Evolutionary conservation across 2,329 filamentous ascomycete species (phyloP).

Genomic region (Aspergillus aculeatinus): DNA sequence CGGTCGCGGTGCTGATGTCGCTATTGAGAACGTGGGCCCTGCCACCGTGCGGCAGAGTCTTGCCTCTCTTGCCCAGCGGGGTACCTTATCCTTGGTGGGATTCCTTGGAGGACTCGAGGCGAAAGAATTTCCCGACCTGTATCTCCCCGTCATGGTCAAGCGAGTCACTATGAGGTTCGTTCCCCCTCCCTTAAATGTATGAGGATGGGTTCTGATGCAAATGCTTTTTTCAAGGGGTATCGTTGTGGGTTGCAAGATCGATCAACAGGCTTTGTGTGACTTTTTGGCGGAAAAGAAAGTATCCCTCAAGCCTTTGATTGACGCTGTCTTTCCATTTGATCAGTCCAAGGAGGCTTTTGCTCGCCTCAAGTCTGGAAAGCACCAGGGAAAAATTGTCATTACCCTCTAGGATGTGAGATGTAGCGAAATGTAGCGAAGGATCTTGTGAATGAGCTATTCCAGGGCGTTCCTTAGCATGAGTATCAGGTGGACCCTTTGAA

Average conservation of each 20-base stretch:
- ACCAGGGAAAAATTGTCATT: slow-evolving; percentile 17
- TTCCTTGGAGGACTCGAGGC: not conserved
- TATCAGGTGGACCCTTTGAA: too few relatives aligned
- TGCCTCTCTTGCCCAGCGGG: slow-evolving; percentile 5
- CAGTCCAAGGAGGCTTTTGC: slow-evolving; percentile 11
- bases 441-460: not conserved
- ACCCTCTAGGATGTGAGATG: not conserved
- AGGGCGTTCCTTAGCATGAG: too few relatives aligned
- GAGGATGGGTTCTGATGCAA: not conserved
- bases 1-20: not conserved
- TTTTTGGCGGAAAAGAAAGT: slow-evolving; percentile 4
- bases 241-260: not conserved
- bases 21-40: not conserved
- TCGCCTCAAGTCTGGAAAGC: slow-evolving; percentile 11
- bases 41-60: slow-evolving; percentile 39
- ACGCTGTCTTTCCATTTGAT: slow-evolving; percentile 8
- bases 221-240: not conserved
- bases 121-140: slow-evolving; percentile 1
- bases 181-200: not conserved
- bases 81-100: slow-evolving; percentile 1
- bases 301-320: not conserved
- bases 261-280: not conserved
- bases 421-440: not conserved
- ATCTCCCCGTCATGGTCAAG: not conserved
- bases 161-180: not conserved